These are phyloP conservation scores for Otatea glauca DNA, from an alignment of 176 grass and related monocot species.

Conservation along the genomic window DNA sequence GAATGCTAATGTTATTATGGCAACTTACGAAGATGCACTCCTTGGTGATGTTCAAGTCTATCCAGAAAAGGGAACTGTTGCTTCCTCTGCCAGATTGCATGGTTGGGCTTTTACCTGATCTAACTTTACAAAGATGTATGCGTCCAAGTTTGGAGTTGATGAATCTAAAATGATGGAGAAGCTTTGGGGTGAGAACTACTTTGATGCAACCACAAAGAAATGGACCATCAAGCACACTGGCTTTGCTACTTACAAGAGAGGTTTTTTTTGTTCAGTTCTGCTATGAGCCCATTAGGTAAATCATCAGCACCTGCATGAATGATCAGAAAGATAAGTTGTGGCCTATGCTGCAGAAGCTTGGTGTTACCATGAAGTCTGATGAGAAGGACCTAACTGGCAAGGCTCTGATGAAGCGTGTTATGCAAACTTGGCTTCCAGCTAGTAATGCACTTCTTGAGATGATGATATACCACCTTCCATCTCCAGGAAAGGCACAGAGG, in stretches of 20 bases:
- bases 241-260: conserved; percentile 55
- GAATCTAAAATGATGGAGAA: conserved; percentile 17
- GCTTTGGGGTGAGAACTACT: conserved; percentile 70
- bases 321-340: conserved; percentile 67
- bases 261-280: conserved; percentile 71
- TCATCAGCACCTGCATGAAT: conserved; percentile 62
- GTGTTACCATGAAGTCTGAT: no score
- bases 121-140: conserved; percentile 58
- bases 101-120: conserved; percentile 55
- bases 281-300: conserved; percentile 67
- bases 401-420: no score
- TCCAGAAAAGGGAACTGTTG: conserved; percentile 67
- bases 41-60: conserved; percentile 71
- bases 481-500: no score
- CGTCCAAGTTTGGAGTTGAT: conserved; percentile 36
- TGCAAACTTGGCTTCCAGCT: no score
- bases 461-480: no score
- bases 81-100: conserved; percentile 61
- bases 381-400: no score
- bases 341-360: no score
- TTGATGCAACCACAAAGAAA: conserved; percentile 63
- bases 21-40: no score
- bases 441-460: no score
- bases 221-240: conserved; percentile 60
- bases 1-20: no score